Evolutionary conservation across 2,329 filamentous ascomycete genomes (phyloP).

Genomic region (Aspergillus viridinutans): DNA sequence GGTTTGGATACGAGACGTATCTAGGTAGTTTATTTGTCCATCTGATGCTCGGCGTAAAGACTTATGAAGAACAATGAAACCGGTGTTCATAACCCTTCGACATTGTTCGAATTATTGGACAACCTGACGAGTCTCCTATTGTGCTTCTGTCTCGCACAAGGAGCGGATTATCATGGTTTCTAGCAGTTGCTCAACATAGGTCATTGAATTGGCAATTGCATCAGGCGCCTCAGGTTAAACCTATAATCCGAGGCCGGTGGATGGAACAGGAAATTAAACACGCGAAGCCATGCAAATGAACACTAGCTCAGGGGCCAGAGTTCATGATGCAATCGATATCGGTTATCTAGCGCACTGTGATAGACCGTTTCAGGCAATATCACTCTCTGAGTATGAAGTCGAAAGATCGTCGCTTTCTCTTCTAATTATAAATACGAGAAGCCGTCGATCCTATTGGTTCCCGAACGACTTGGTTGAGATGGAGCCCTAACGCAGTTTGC

Average conservation of each 20-base stretch:
- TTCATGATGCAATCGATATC: neutral
- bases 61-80: neutral
- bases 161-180: neutral
- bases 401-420: slow-evolving; percentile 8
- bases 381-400: neutral
- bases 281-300: neutral
- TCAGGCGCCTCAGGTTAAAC: neutral
- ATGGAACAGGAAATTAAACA: neutral
- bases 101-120: neutral
- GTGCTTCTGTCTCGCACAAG: neutral
- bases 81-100: neutral
- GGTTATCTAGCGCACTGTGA: neutral
- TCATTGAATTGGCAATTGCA: neutral
- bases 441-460: slow-evolving; percentile 7
- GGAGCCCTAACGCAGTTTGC: neutral
- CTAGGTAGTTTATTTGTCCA: neutral
- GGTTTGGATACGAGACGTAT: neutral
- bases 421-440: slow-evolving; percentile 19
- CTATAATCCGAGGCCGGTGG: neutral
- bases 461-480: neutral
- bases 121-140: neutral
- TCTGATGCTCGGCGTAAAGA: neutral
- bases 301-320: neutral
- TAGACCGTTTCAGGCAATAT: neutral
- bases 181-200: neutral